Evolutionary conservation across 805 yeast species (phyloP).

Genomic region (Saccharomycopsis capsularis): DNA sequence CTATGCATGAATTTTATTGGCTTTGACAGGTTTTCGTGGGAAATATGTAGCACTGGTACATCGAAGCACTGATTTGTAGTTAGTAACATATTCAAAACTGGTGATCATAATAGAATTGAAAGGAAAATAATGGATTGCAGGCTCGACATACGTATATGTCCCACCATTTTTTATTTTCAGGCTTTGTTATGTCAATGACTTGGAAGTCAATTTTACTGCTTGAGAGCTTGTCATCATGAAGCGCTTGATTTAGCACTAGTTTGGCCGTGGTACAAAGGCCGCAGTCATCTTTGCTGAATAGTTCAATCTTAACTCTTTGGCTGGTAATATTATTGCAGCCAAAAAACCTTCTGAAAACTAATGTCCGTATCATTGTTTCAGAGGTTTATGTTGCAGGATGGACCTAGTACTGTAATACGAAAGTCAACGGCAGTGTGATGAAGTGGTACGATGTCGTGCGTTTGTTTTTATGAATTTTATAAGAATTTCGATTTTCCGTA

Average conservation of each 20-base stretch:
- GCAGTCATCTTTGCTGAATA: constrained; percentile 66
- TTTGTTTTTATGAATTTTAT: too few species aligned
- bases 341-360: background rate
- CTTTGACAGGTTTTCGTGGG: constrained; percentile 38
- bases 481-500: too few species aligned
- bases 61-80: constrained; percentile 44
- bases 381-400: too few species aligned
- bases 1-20: constrained; percentile 64
- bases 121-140: too few species aligned
- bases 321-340: background rate
- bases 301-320: constrained; percentile 35
- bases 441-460: too few species aligned
- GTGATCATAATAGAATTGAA: too few species aligned
- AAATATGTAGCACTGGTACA: constrained; percentile 70
- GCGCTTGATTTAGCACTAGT: constrained; percentile 38
- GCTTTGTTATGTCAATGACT: constrained; percentile 51
- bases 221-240: constrained; percentile 28
- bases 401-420: too few species aligned
- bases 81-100: background rate
- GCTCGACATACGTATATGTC: constrained; percentile 40
- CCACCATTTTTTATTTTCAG: constrained; percentile 58
- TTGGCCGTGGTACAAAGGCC: constrained; percentile 63
- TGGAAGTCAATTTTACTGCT: constrained; percentile 30
- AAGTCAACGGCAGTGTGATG: too few species aligned
- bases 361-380: background rate